Base-by-base conservation (phyloP, 768 basidiomycete species). In the Russula foetens region DNA sequence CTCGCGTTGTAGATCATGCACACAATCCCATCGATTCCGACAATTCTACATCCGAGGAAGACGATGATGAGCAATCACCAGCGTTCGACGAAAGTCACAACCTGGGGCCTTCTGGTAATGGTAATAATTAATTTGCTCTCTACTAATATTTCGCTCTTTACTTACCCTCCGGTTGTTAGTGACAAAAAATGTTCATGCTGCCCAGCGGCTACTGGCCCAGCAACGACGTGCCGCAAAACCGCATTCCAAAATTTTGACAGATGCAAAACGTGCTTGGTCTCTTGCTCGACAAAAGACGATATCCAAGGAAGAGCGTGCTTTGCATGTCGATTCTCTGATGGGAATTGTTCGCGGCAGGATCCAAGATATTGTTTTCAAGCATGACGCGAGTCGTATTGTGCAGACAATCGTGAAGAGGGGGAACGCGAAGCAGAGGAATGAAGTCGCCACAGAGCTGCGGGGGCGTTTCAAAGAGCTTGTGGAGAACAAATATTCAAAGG, bases 401-500 rank as follows among this genome's bases (percentile, higher is more conserved):
- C 88, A 90, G 71, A 88, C 84, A 0, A 76, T 89, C 14, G 88
- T 96, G 50, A 94, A 90, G 69, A 83, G 88, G 60, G 94, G 94
- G 4, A 78, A 82, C 21, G 86, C 79, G 69, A 74, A 70, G 51
- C 88, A 95, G 71, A 73, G 92, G 47, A 82, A 90, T 44, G 86
- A 91, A 69, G 81, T 97, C 50, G 94, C 92, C 0, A 72, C 72
- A 11, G 94, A 97, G 73, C 77, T 97, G 50, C 86, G 90, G 69
- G 92, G 92, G 1, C 79, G 79, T 57, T 96, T 85, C 69, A 82
- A 78, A 69, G 84, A 84, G 44, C 78, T 96, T 56, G 85, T 86
- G 41, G 88, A 91, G 72, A 89, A 84, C 68, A 93, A 88, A 74
- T 97, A 97, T 70, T 92, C 92, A 39, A 96, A 93, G 79, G 92